Evolutionary conservation across 148 eudicot species (phyloP), one percentile per base, ranked within the genome.

Genomic region (Salicornia ramosissima): DNA sequence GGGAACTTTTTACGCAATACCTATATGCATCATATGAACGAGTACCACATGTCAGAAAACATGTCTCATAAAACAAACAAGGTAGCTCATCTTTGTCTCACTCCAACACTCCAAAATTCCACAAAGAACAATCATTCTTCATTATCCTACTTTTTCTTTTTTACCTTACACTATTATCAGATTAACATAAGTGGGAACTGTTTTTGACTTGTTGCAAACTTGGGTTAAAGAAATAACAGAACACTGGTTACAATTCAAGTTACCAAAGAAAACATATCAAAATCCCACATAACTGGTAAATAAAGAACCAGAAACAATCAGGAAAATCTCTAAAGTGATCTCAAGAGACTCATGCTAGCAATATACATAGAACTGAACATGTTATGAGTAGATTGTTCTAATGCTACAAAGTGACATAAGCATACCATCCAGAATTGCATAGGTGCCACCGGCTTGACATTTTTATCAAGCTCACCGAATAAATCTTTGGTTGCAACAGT

Each of bases 361-460:
- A 36, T 36, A 36, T 3, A 49, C 34, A 13, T 46, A 55, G 15
- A 7, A 29, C 16, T 34, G 6, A 49, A 21, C 28, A 47, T 56
- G 7, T 46, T 28, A 19, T 18, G 28, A 22, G 26, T 14, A 63
- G 31, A 39, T 28, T 10, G 5, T 12, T 72, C 12, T 14, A 50
- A 64, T 36, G 22, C 51, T 51, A 28, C 45, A 70, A 76, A 49
- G 45, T 15, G 53, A 54, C 10, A 28, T 21, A 55, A 72, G 72
- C 77, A 34, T 78, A 94, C 98, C 96, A 80, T 83, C 96, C 91
- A 94, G 74, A 94, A 94, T 67, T 91, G 95, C 90, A 87, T 83
- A 29, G 97, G 97, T 28, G 98, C 89, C 76, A 94, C 97, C n/a
- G 98, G 86, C 82, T 88, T 88, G 64, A 77, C 92, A 77, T 80